Conservation (phyloP, 352 stramenopile species). For the Pythium rhizo-oryzae region DNA sequence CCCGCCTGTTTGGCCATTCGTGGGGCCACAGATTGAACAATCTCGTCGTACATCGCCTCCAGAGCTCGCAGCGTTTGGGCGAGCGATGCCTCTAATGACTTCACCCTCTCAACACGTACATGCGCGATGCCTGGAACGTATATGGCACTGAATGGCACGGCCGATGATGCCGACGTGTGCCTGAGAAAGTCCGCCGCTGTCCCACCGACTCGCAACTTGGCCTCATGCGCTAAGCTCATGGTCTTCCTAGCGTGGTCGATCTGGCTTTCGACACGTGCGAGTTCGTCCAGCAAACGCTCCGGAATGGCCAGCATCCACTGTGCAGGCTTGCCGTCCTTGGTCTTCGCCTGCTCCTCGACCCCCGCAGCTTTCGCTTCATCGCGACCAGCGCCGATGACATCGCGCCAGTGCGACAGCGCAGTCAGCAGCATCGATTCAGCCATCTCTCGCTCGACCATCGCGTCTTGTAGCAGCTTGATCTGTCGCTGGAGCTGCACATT, state of each 20-base stretch:
- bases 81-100: constrained; percentile 19
- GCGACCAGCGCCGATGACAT: constrained; percentile 41
- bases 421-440: constrained; percentile 41
- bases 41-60: constrained; percentile 14
- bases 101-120: constrained; percentile 25
- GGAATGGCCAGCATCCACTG: constrained; percentile 33
- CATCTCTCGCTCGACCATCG: constrained; percentile 36
- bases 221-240: constrained; percentile 13
- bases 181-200: constrained; percentile 22
- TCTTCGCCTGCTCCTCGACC: constrained; percentile 30
- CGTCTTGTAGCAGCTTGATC: constrained; percentile 46
- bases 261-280: constrained; percentile 24
- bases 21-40: constrained; percentile 5
- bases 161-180: constrained; percentile 9
- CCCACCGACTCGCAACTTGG: constrained; percentile 25
- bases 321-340: constrained; percentile 26
- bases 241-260: constrained; percentile 23
- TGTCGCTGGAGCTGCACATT: constrained; percentile 70
- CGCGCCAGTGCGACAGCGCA: constrained; percentile 42
- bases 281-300: constrained; percentile 21
- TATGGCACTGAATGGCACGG: constrained; percentile 13
- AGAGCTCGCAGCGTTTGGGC: background rate
- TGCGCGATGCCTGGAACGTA: constrained; percentile 23
- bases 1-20: background rate
- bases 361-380: constrained; percentile 48